Base-by-base conservation (phyloP, 371 early-diverging fungal genomes). In the Syncephalis plumigaleata region DNA sequence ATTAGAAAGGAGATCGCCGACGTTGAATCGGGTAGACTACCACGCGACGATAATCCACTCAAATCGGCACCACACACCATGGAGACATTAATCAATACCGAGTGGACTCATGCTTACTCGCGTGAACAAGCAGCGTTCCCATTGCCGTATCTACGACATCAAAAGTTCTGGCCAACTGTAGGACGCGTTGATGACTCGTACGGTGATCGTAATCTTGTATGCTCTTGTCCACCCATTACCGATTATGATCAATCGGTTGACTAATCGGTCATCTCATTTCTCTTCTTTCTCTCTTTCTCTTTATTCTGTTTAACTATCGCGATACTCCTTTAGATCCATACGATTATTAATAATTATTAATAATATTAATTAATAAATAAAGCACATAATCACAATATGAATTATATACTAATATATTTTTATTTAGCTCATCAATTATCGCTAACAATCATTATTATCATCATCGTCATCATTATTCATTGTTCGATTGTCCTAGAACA, bases 131-230 rank as follows among this genome's bases (percentile, higher is more conserved):
- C 97, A 18, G 97, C 93, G 17, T 94, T 79, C 75, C 97, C 97
- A 3, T 59, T 90, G 67, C 62, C 75, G 9, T 66, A 70, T 27
- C 70, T 93, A 48, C 72, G 75, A 50, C 70, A 75, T 58, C 71
- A 76, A 70, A 96, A 96, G 77, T 91, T 94, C 70, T 96, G 92
- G 91, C 97, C 97, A 18, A 76, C 82, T 3, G 80, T 87, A 25
- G 68, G 73, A 36, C 73, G 95, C 44, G 78, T 92, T 42, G 96
- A 96, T 63, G 97, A 96, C 61, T 79, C 91, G 26, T 90, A 72
- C 55, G 97, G 97, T 44, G 97, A 96, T 55, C 71, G 84, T 46
- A 86, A 92, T 69, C 66, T 96, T 61, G 68, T 90, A 52, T 93
- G 94, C 71, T 83, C 87, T 40, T 93, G 94, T 53, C 79, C 79